phyloP scores from a whole-genome alignment of 768 basidiomycete genomes.

The Macrocybe gigantea region DNA sequence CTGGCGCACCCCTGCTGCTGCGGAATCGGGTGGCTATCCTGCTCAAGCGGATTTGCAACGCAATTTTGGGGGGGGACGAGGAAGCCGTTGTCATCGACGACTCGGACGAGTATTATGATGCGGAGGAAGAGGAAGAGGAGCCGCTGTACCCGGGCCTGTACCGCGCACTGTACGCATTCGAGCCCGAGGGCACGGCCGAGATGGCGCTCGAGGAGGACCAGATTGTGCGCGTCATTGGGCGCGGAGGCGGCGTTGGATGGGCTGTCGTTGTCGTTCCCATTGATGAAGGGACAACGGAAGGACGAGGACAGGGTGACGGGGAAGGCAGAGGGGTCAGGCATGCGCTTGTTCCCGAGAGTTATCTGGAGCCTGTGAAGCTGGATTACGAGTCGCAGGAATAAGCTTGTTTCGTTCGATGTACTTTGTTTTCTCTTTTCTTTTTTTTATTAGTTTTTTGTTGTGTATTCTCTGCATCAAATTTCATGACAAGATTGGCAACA shows the following conservation, averaged over 20 bases:
- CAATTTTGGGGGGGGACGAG: conserved; percentile 36
- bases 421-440: too few species aligned
- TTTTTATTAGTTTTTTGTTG: too few species aligned
- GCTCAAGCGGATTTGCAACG: conserved; percentile 39
- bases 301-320: conserved; percentile 7
- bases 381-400: conserved; percentile 28
- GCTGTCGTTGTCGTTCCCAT: conserved; percentile 52
- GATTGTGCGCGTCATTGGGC: conserved; percentile 62
- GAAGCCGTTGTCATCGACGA: conserved; percentile 7
- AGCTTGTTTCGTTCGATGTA: too few species aligned
- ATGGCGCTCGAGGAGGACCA: conserved; percentile 78
- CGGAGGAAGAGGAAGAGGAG: conserved; percentile 29
- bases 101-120: conserved; percentile 17
- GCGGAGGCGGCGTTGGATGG: conserved; percentile 80
- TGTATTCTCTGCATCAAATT: too few species aligned
- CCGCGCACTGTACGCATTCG: conserved; percentile 72
- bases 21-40: conserved; percentile 20
- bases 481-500: too few species aligned
- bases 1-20: neutral
- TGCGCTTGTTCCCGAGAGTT: conserved; percentile 77
- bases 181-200: conserved; percentile 78
- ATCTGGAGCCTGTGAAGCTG: conserved; percentile 54
- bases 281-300: conserved; percentile 1
- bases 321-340: conserved; percentile 27
- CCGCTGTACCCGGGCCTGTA: conserved; percentile 66